Evolutionary conservation across 257 asterid genomes (phyloP).

Genomic region (Primulina huaijiensis): DNA sequence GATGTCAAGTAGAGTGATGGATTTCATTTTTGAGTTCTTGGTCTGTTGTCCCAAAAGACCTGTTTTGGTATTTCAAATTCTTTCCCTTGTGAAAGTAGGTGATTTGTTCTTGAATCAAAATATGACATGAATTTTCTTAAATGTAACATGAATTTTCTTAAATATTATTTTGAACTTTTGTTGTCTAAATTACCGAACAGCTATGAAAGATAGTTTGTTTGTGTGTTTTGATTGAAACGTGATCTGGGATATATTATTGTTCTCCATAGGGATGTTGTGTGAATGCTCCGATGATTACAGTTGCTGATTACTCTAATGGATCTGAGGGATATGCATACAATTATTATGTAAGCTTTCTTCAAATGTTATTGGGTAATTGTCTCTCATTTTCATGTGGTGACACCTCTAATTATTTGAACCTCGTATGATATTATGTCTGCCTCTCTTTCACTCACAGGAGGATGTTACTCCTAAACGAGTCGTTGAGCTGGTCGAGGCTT

Average conservation of each 20-base stretch:
- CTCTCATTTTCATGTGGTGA: not conserved
- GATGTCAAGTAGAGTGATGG: conserved; percentile 14
- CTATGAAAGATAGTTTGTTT: not conserved
- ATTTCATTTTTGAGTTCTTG: not conserved
- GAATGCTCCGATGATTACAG: conserved; percentile 98
- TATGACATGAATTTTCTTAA: not conserved
- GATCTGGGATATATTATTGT: conserved; percentile 18
- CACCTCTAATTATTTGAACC: not conserved
- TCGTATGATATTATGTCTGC: not conserved
- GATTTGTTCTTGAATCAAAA: not conserved
- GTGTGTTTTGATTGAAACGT: conserved; percentile 3
- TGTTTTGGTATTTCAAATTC: not conserved
- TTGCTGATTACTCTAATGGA: conserved; percentile 94
- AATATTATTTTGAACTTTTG: not conserved
- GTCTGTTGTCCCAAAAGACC: not conserved
- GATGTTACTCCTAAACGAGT: conserved; percentile 81
- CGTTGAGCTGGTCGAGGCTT: conserved; percentile 89
- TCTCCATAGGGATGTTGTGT: conserved; percentile 81
- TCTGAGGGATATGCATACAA: conserved; percentile 88
- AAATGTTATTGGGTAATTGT: not conserved
- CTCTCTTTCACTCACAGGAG: conserved; percentile 44
- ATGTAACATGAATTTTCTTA: not conserved
- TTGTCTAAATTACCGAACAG: not conserved
- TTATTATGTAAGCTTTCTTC: conserved; percentile 60
- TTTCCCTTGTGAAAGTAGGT: not conserved